Percentiles rank a stretch among this genome's conserved stretches.
Conservation (phyloP, 1,284 basidiomycete genomes). For the Boletus smithii region DNA sequence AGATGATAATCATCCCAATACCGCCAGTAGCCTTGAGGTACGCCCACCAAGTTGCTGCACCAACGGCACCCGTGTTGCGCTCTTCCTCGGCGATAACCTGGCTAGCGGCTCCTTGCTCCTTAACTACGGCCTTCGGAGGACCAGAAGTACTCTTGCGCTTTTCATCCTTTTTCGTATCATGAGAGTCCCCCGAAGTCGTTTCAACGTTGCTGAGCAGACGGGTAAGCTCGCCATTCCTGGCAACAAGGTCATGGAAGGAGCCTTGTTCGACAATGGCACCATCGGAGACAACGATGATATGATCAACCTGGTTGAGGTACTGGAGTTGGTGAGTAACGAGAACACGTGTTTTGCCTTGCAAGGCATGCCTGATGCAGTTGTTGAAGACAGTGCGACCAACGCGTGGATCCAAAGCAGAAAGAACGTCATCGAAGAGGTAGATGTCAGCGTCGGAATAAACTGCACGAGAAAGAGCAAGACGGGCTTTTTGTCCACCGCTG, state of each 20-base stretch:
- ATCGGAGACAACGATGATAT: conserved; percentile 51
- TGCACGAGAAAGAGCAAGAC: conserved; percentile 57
- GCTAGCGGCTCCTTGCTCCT: conserved; percentile 28
- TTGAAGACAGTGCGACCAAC: conserved; percentile 62
- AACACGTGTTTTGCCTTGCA: conserved; percentile 48
- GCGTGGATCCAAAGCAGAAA: conserved; percentile 51
- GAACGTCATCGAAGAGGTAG: conserved; percentile 50
- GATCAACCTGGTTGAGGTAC: conserved; percentile 50
- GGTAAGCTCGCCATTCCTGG: conserved; percentile 36
- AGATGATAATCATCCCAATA: conserved; percentile 14
- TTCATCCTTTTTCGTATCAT: conserved; percentile 29
- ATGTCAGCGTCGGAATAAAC: conserved; percentile 53
- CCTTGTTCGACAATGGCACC: conserved; percentile 45
- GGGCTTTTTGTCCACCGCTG: conserved; percentile 49
- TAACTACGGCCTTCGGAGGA: conserved; percentile 7
- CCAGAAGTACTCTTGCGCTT: conserved; percentile 21
- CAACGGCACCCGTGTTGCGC: conserved; percentile 52
- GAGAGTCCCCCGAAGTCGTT: conserved; percentile 33
- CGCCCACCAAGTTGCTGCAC: conserved; percentile 37
- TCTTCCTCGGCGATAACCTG: conserved; percentile 58
- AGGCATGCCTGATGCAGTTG: conserved; percentile 53
- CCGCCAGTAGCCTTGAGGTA: conserved; percentile 28
- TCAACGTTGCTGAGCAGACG: conserved; percentile 36
- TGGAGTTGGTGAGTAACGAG: conserved; percentile 63
- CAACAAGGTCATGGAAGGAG: conserved; percentile 37